Conservation (phyloP, 192 early-diverging fungal species). For the Coemansia javaensis region DNA sequence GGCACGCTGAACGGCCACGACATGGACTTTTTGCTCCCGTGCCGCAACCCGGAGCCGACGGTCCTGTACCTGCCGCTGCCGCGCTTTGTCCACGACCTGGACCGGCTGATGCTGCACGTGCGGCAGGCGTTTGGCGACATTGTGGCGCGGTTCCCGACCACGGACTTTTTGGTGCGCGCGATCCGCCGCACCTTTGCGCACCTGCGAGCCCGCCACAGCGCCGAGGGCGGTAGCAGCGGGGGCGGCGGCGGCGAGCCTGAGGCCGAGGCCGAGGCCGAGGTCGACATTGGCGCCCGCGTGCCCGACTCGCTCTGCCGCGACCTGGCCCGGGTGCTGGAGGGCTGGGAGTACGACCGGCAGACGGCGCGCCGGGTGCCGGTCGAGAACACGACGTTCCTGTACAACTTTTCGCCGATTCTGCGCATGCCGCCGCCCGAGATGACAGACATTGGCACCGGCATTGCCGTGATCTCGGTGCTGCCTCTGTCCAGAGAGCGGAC, state of each 20-base stretch:
- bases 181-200: slow-evolving; percentile 36
- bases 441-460: slow-evolving; percentile 37
- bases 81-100: slow-evolving; percentile 41
- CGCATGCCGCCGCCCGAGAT: slow-evolving; percentile 20
- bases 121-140: slow-evolving; percentile 39
- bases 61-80: slow-evolving; percentile 46
- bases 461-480: slow-evolving; percentile 28
- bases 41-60: slow-evolving; percentile 44
- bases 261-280: not conserved
- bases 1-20: slow-evolving; percentile 40
- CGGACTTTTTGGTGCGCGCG: slow-evolving; percentile 23
- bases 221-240: not conserved
- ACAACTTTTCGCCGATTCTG: slow-evolving; percentile 32
- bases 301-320: slow-evolving; percentile 25
- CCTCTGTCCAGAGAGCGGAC: slow-evolving; percentile 27
- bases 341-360: slow-evolving; percentile 42
- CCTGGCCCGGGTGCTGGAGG: slow-evolving; percentile 27
- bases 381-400: slow-evolving; percentile 35
- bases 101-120: slow-evolving; percentile 32
- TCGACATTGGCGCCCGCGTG: slow-evolving; percentile 21
- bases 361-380: slow-evolving; percentile 28
- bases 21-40: slow-evolving; percentile 44
- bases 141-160: slow-evolving; percentile 29
- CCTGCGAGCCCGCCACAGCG: slow-evolving; percentile 15
- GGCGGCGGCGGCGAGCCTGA: slow-evolving; percentile 4